phyloP scores from a whole-genome alignment of 2,329 filamentous ascomycete genomes.

The Fusarium musae region DNA sequence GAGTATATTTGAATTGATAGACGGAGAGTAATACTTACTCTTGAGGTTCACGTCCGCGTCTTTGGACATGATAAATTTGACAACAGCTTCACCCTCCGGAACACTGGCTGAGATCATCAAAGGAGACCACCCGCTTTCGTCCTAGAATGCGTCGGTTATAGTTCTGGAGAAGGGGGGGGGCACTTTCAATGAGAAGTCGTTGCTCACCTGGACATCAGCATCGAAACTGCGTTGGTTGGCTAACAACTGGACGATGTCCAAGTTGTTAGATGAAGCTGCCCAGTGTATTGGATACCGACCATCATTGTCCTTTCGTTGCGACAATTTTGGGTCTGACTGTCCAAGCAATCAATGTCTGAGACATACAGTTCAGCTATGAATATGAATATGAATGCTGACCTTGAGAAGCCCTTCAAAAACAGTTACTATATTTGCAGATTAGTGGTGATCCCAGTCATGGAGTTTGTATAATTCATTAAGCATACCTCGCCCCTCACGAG shows the following conservation, averaged over 20 bases:
- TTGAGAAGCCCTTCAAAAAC: slow-evolving; percentile 72
- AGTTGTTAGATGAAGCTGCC: slow-evolving; percentile 86
- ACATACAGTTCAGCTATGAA: neutral
- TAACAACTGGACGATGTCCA: slow-evolving; percentile 78
- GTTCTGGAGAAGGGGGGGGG: no score
- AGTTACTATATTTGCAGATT: slow-evolving; percentile 60
- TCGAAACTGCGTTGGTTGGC: slow-evolving; percentile 80
- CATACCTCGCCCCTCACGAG: slow-evolving; percentile 84
- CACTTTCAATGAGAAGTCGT: neutral
- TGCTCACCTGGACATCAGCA: slow-evolving; percentile 77
- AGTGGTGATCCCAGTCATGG: slow-evolving; percentile 5
- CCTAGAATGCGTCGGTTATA: slow-evolving; percentile 55
- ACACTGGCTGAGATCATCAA: slow-evolving; percentile 85
- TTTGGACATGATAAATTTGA: slow-evolving; percentile 74
- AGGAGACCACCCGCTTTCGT: slow-evolving; percentile 83
- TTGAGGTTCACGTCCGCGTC: slow-evolving; percentile 79
- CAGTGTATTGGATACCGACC: slow-evolving; percentile 93
- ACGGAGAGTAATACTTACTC: slow-evolving; percentile 58
- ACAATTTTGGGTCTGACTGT: slow-evolving; percentile 82
- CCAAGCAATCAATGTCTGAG: neutral
- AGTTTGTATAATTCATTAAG: slow-evolving; percentile 6
- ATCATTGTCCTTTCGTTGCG: slow-evolving; percentile 80
- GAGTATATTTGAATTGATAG: neutral
- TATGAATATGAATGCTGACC: slow-evolving; percentile 14
- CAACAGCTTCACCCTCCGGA: slow-evolving; percentile 75